Percentiles rank a stretch among this genome's conserved stretches.
These are phyloP conservation scores for Hysterium pulicare DNA, from an alignment of 2,329 filamentous ascomycete species.

Conservation along the genomic window DNA sequence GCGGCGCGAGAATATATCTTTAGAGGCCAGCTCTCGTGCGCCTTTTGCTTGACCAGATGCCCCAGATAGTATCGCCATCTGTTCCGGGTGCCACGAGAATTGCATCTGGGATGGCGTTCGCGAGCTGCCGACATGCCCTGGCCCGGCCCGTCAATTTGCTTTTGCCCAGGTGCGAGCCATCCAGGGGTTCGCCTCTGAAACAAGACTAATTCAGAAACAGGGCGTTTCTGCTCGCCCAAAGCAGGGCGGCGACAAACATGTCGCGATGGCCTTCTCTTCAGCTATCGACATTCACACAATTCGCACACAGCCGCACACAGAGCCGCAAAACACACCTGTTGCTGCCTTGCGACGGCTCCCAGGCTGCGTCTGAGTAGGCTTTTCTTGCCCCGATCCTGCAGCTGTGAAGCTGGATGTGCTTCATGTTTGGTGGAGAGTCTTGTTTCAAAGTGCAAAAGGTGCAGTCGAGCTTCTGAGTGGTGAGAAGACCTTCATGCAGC, in stretches of 20 bases:
- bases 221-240: conserved; percentile 3
- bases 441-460: not conserved
- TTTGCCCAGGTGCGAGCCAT: not conserved
- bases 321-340: not conserved
- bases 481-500: too few relatives aligned
- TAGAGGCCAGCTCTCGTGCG: not conserved
- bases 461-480: too few relatives aligned
- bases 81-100: too few relatives aligned
- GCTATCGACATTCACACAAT: too few relatives aligned
- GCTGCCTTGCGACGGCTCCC: not conserved
- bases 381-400: not conserved
- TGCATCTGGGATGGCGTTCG: not conserved
- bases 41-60: too few relatives aligned
- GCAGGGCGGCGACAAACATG: not conserved
- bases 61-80: too few relatives aligned
- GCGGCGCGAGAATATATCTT: not conserved
- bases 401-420: conserved; percentile 1
- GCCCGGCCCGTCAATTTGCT: not conserved
- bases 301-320: too few relatives aligned
- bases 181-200: conserved; percentile 1
- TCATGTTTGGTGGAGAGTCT: not conserved
- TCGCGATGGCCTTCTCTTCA: not conserved
- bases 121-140: not conserved
- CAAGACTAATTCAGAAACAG: not conserved
- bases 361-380: conserved; percentile 3